phyloP scores from a whole-genome alignment of 2,329 filamentous ascomycete genomes.

The Fusarium kyushuense region DNA sequence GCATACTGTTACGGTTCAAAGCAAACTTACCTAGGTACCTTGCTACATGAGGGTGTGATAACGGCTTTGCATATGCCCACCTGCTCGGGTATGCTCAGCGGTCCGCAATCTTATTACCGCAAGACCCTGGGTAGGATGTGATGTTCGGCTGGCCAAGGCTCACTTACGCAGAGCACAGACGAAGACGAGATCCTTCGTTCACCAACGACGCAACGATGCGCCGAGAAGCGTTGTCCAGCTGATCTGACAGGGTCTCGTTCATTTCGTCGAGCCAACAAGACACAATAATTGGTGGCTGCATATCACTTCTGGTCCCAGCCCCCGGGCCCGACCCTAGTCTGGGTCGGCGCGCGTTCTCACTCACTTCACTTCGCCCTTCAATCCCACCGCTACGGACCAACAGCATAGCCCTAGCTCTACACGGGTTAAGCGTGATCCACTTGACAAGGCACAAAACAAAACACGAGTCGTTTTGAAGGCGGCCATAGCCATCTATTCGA shows the following conservation, averaged over 20 bases:
- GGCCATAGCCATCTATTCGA: constrained; percentile 25
- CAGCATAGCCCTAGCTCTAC: constrained; percentile 32
- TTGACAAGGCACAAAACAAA: constrained; percentile 29
- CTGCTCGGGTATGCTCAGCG: neutral
- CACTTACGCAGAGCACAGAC: constrained; percentile 14
- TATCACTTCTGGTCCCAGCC: constrained; percentile 36
- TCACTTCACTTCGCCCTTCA: constrained; percentile 31
- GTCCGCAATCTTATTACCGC: neutral
- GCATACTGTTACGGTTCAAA: neutral
- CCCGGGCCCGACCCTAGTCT: constrained; percentile 43
- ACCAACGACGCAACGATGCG: constrained; percentile 38
- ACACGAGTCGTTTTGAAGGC: constrained; percentile 30
- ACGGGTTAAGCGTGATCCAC: constrained; percentile 25
- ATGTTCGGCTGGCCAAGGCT: constrained; percentile 25
- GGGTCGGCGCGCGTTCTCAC: constrained; percentile 19
- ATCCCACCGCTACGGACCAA: constrained; percentile 43
- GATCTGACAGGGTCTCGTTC: constrained; percentile 32
- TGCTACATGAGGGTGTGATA: neutral
- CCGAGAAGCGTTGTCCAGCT: constrained; percentile 31
- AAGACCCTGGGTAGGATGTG: constrained; percentile 3
- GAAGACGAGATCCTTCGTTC: constrained; percentile 26
- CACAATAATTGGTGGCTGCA: constrained; percentile 36
- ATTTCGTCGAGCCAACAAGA: constrained; percentile 34
- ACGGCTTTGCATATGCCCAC: neutral
- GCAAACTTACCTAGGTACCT: neutral